Percentiles rank a stretch among this genome's conserved stretches.
phyloP scores from a whole-genome alignment of 192 early-diverging fungal species.

The Phlyctochytrium planicorne region DNA sequence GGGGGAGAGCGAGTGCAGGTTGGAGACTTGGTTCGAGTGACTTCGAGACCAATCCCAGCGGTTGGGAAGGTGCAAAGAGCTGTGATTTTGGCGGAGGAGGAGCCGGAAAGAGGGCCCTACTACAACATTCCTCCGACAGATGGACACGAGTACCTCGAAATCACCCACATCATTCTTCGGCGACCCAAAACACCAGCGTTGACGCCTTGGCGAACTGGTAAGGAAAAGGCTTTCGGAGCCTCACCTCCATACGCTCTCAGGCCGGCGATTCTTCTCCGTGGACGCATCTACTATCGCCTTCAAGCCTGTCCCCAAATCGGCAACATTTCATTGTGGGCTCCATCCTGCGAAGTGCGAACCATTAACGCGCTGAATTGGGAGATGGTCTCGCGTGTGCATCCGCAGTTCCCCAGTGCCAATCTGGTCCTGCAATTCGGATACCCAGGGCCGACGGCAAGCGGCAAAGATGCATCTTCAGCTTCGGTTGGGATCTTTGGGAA shows the following conservation, averaged over 20 bases:
- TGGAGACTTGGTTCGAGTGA: slow-evolving; percentile 17
- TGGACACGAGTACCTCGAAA: slow-evolving; percentile 21
- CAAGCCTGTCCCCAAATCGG: not conserved
- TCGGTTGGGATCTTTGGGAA: too few relatives aligned
- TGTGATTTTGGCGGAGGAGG: not conserved
- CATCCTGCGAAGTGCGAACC: slow-evolving; percentile 17
- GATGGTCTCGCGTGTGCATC: slow-evolving; percentile 15
- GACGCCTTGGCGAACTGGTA: not conserved
- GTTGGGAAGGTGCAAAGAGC: not conserved
- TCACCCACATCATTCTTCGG: slow-evolving; percentile 15
- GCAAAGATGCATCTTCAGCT: too few relatives aligned
- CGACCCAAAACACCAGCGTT: not conserved
- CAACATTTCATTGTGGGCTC: slow-evolving; percentile 15
- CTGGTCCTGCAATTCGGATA: not conserved
- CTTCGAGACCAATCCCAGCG: not conserved
- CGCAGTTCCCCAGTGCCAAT: slow-evolving; percentile 17
- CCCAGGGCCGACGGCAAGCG: too few relatives aligned
- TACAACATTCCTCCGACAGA: slow-evolving; percentile 19
- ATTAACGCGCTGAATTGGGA: slow-evolving; percentile 16
- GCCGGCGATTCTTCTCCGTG: not conserved
- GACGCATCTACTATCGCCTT: slow-evolving; percentile 17
- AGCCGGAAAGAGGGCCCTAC: not conserved
- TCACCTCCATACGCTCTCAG: not conserved
- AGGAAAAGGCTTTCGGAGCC: not conserved
- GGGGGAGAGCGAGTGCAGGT: slow-evolving; percentile 16